phyloP scores from a whole-genome alignment of 805 yeast genomes.

The Kodamaea kaohsiungensis region DNA sequence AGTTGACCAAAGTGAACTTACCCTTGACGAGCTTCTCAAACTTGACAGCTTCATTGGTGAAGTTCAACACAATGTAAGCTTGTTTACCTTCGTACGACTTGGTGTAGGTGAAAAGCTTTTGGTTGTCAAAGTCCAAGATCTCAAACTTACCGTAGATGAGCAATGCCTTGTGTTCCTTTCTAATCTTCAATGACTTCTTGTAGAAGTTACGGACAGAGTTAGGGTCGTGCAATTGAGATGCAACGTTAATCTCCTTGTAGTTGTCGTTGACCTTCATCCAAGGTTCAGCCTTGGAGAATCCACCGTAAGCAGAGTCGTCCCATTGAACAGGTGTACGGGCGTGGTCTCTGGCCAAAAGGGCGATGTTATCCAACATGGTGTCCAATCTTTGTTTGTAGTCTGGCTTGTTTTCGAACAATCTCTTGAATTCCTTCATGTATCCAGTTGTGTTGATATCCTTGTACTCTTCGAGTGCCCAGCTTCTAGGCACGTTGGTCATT shows the following conservation, averaged over 20 bases:
- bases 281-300: slow-evolving; percentile 49
- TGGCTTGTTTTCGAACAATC: slow-evolving; percentile 25
- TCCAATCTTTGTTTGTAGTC: slow-evolving; percentile 19
- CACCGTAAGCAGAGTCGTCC: slow-evolving; percentile 45
- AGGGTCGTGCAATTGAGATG: slow-evolving; percentile 46
- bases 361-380: slow-evolving; percentile 32
- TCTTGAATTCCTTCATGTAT: slow-evolving; percentile 35
- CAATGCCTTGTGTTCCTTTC: slow-evolving; percentile 48
- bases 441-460: slow-evolving; percentile 50
- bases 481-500: slow-evolving; percentile 47
- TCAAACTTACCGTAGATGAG: slow-evolving; percentile 49
- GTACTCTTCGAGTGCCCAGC: slow-evolving; percentile 51
- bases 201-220: slow-evolving; percentile 48
- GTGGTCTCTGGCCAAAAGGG: slow-evolving; percentile 50
- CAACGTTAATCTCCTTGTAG: slow-evolving; percentile 50
- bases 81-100: slow-evolving; percentile 33
- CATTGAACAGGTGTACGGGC: slow-evolving; percentile 60
- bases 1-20: slow-evolving; percentile 10
- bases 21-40: slow-evolving; percentile 13
- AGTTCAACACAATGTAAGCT: slow-evolving; percentile 26
- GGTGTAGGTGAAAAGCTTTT: slow-evolving; percentile 40
- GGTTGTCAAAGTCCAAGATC: slow-evolving; percentile 44
- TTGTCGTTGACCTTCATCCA: slow-evolving; percentile 56
- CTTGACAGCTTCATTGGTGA: slow-evolving; percentile 16
- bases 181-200: slow-evolving; percentile 40